These are phyloP conservation scores for Madurella fahalii DNA, from an alignment of 2,329 filamentous ascomycete species.

Conservation along the genomic window DNA sequence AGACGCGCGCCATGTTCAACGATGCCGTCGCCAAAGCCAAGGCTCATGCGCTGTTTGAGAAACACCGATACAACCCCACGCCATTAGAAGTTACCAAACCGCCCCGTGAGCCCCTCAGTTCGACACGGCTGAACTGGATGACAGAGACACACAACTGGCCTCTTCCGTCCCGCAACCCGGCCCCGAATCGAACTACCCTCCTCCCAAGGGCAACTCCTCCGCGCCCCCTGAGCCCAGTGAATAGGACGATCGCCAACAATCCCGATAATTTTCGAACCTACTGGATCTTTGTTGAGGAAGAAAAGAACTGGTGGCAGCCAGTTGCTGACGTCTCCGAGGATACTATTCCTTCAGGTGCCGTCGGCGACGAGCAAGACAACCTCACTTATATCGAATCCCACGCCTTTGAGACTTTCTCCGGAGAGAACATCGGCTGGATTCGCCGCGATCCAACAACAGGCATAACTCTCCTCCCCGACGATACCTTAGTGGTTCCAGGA, in stretches of 20 bases:
- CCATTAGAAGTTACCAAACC: slow-evolving; percentile 27
- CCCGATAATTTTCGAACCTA: slow-evolving; percentile 34
- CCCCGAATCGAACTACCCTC: slow-evolving; percentile 27
- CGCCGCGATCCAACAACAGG: slow-evolving; percentile 2
- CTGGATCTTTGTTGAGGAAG: slow-evolving; percentile 20
- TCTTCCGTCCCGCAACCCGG: not conserved
- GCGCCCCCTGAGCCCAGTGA: slow-evolving; percentile 23
- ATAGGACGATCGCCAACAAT: slow-evolving; percentile 43
- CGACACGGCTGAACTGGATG: slow-evolving; percentile 27
- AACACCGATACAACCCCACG: slow-evolving; percentile 32
- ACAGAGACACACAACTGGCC: slow-evolving; percentile 10
- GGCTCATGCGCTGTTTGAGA: slow-evolving; percentile 34
- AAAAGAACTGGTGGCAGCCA: slow-evolving; percentile 14
- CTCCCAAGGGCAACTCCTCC: slow-evolving; percentile 30
- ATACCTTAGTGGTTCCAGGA: slow-evolving; percentile 15
- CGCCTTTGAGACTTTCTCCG: slow-evolving; percentile 35
- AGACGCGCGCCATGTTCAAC: slow-evolving; percentile 24
- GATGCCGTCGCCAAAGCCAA: slow-evolving; percentile 34
- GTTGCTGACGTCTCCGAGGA: not conserved
- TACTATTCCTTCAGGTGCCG: not conserved
- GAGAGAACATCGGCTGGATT: slow-evolving; percentile 18
- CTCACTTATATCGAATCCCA: slow-evolving; percentile 35
- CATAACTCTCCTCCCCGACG: slow-evolving; percentile 20
- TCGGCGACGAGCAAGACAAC: slow-evolving; percentile 21
- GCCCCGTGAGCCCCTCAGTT: slow-evolving; percentile 25